Base-by-base conservation (phyloP, 2,329 filamentous ascomycete genomes). In the Zymoseptoria tritici region DNA sequence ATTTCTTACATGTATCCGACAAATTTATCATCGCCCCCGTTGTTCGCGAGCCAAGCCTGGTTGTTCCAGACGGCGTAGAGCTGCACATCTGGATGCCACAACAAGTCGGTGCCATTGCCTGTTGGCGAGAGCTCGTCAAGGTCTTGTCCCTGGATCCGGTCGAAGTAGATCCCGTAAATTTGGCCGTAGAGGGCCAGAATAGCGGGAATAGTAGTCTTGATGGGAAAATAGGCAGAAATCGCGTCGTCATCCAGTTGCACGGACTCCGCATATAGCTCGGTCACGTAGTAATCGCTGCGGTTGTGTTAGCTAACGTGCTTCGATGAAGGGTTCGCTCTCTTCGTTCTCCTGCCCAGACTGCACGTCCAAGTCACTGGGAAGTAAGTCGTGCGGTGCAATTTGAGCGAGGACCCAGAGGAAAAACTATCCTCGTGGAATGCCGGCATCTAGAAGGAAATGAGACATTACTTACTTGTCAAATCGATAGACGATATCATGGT, bases 161-260 rank as follows among this genome's bases (percentile, higher is more conserved):
- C 20, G 46, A 50, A 50, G 20, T 20, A 20, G 16, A 50, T 50
- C 6, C 46, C 46, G 20, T 50, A 50, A n/a, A 50, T 20, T 16
- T 50, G 16, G 16, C 16, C 16, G 46, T 50, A 50, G 46, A 50
- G 16, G 16, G 16, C 46, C 16, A 50, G 46, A 20, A 50, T 20
- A 20, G 16, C 16, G 46, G 46, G 16, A 16, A 50, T 20, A n/a
- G 46, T 50, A 50, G 46, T 50, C 8, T 50, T 20, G 46, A 20
- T 20, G 16, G 16, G 16, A 3, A 50, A 50, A 20, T 50, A 50
- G 16, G 16, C 46, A n/a, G 46, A 50, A 29, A 92, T 79, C 75
- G 91, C 83, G n/a, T 89, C 82, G 73, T 91, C 87, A 62, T 92
- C 92, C 67, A 92, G 91, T 66, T 84, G 81, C 26, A 29, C 26